Base-by-base conservation (phyloP, 2,329 filamentous ascomycete species). In the Mycosphaerella sp. region DNA sequence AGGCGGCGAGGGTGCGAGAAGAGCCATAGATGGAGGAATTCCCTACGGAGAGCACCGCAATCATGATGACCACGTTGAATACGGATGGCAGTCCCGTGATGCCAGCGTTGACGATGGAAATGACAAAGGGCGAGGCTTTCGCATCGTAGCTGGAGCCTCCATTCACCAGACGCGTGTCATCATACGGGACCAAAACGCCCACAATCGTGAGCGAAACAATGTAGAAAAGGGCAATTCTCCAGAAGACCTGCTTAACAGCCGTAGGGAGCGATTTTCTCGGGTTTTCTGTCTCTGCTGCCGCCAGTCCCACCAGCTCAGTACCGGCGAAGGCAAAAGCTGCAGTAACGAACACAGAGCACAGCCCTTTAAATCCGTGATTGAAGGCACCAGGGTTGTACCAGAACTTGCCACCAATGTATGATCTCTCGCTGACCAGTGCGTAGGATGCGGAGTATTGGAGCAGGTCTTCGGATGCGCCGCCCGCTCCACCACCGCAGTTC, bases 1-100 rank as follows among this genome's bases (percentile, higher is more conserved):
- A 80, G 3, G 91, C 90, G 21, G 90, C 89, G 8, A 97, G 81
- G 1, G 91, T 96, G 62, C 92, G 85, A 2, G 89, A 95, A 23
- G 88, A 92, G 46, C 66, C 67, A 50, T 67, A 69, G 46, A 65
- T 77, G 60, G 76, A 76, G 1, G 79, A 82, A 61, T 82, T 81
- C 62, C 78, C 81, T 44, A 83, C 80, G 39, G 75, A 79, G 47
- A 83, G 70, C 34, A 84, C 81, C 4, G 80, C 78, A 40, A 83
- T 76, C 45, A 83, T 74, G 62, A 86, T 83, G 49, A 86, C 78
- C 12, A 78, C 81, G 67, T 87, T 87, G 74, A 87, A 83, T 58
- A 87, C 79, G 23, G 76, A 78, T 23, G 83, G 81, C 11, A 87
- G 76, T 2, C 78, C 78, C 1, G 67, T 65, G 48, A 87, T 80